Conservation (phyloP, 1,139 yeast species). For the Pichia terricola region DNA sequence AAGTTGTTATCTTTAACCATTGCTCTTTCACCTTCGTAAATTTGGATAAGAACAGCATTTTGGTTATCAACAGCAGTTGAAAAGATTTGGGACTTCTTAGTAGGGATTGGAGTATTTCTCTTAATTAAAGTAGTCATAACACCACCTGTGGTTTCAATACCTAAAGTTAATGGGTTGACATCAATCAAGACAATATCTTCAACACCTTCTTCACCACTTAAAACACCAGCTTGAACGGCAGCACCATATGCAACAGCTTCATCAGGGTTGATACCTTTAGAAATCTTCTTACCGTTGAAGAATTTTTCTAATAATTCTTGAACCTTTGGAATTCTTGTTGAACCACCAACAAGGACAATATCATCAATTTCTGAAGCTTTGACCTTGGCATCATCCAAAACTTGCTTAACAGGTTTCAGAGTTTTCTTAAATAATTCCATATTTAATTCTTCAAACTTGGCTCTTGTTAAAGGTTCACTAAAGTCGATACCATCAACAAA, state of each 20-base stretch:
- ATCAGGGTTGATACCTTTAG: slow-evolving; percentile 95
- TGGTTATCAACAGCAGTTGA: slow-evolving; percentile 97
- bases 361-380: slow-evolving; percentile 80
- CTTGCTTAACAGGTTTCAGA: slow-evolving; percentile 88
- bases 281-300: slow-evolving; percentile 89
- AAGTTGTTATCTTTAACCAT: slow-evolving; percentile 91
- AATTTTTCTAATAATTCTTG: slow-evolving; percentile 79
- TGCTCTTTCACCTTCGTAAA: slow-evolving; percentile 95
- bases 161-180: slow-evolving; percentile 89
- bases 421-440: slow-evolving; percentile 81
- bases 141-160: slow-evolving; percentile 97
- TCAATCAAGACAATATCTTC: slow-evolving; percentile 84
- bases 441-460: slow-evolving; percentile 91
- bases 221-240: slow-evolving; percentile 94
- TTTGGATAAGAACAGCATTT: slow-evolving; percentile 93
- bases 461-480: slow-evolving; percentile 86
- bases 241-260: slow-evolving; percentile 98
- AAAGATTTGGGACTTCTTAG: slow-evolving; percentile 93
- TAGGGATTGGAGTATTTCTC: slow-evolving; percentile 95
- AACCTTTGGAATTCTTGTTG: slow-evolving; percentile 96
- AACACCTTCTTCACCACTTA: slow-evolving; percentile 72
- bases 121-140: slow-evolving; percentile 95
- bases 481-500: slow-evolving; percentile 93
- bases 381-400: slow-evolving; percentile 79
- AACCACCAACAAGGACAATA: slow-evolving; percentile 93